Conservation (phyloP, 495 filamentous ascomycete species). For the Podospora australis region DNA sequence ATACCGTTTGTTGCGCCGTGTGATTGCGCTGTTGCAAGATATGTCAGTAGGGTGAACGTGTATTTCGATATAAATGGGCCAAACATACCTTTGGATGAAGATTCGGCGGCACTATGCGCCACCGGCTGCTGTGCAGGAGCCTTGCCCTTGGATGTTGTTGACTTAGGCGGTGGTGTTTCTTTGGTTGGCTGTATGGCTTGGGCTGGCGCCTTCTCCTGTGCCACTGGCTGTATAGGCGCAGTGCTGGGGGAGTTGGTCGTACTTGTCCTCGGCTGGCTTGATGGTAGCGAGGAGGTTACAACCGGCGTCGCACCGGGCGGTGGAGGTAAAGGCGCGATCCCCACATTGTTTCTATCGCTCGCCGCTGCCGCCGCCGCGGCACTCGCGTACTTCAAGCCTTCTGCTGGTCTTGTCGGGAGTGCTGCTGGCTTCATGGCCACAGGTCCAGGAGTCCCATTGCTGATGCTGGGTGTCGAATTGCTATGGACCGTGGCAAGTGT, state of each 20-base stretch:
- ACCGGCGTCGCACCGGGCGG: slow-evolving; percentile 53
- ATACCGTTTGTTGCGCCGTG: slow-evolving; percentile 51
- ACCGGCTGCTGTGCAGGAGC: slow-evolving; percentile 22
- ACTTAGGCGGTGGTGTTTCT: slow-evolving; percentile 5
- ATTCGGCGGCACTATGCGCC: no score
- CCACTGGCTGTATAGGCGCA: slow-evolving; percentile 33
- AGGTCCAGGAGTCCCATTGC: slow-evolving; percentile 48
- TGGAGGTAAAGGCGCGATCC: slow-evolving; percentile 86
- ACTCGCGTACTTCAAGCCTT: slow-evolving; percentile 92
- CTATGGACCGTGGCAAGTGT: slow-evolving; percentile 78
- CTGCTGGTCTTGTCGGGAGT: slow-evolving; percentile 72
- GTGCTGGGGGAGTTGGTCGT: slow-evolving; percentile 39
- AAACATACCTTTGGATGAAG: no score
- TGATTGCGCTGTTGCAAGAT: slow-evolving; percentile 32
- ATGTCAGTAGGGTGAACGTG: slow-evolving; percentile 21
- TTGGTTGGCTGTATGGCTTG: slow-evolving; percentile 17
- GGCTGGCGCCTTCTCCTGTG: slow-evolving; percentile 31
- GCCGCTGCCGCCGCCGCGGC: slow-evolving; percentile 92
- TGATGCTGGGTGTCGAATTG: slow-evolving; percentile 52
- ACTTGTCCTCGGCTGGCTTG: slow-evolving; percentile 33
- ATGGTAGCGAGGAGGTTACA: slow-evolving; percentile 43
- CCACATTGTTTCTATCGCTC: slow-evolving; percentile 88
- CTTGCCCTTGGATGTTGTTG: slow-evolving; percentile 35
- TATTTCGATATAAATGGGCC: no score
- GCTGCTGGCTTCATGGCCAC: slow-evolving; percentile 84